Evolutionary conservation across 257 asterid species (phyloP), one percentile per base, ranked within the genome.

Genomic region (Henckelia pumila): DNA sequence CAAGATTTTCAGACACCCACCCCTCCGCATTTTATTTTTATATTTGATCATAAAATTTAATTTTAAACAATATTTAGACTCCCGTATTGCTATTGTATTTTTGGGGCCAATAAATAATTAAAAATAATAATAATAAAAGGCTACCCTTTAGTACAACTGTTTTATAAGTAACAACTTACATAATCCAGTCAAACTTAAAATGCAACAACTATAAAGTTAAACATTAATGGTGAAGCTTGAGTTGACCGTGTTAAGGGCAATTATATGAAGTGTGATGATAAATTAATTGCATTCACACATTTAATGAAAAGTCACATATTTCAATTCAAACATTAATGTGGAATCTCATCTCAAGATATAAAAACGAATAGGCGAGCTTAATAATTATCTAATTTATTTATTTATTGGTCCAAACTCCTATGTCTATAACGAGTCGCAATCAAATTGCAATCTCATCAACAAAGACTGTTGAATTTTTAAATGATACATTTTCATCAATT

Each of bases 291-390:
- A 30, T 66, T 22, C 71, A 56, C n/a, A 55, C 25, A 56, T 53
- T 28, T 28, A 67, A 33, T 37, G 37, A 24, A 58, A 40, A 68
- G 66, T 24, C 59, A 9, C 19, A n/a, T 0, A 58, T 37, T 57
- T 35, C 44, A 68, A 68, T 37, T 59, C 59, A 68, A 62, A 35
- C 50, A 70, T 61, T 50, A 61, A 61, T 62, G 16, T 47, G 14
- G 17, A 2, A 40, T 40, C 3, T 10, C 4, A 35, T 9, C 0
- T 35, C 0, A 32, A 32, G 1, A 9, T 6, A 9, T 33, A 0
- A 35, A 35, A 35, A 9, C 9, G 10, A 30, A 30, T 7, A 10
- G 47, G 14, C 10, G 47, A 35, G 10, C 1, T 35, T 10, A 9
- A 35, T 35, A 8, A 35, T 35, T 40, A 14, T 11, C 13, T 40